Evolutionary conservation across 805 yeast genomes (phyloP).

Genomic region (Yarrowia bubula): DNA sequence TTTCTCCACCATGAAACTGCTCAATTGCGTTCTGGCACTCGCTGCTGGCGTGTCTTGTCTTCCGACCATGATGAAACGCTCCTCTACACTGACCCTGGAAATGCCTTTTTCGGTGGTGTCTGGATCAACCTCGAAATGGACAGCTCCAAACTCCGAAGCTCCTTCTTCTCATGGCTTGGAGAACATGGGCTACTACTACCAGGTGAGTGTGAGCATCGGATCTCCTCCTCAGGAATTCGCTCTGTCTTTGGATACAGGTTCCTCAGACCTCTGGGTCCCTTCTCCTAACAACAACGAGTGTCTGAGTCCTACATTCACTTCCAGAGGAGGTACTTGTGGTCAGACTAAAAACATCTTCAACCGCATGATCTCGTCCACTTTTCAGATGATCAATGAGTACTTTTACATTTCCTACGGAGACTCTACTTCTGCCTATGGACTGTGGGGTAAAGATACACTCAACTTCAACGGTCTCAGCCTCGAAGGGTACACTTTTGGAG

Average conservation of each 20-base stretch:
- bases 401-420: constrained; percentile 39
- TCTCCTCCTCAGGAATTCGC: constrained; percentile 53
- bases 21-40: no score
- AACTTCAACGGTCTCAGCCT: constrained; percentile 52
- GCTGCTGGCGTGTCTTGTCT: no score
- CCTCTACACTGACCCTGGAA: neutral
- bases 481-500: constrained; percentile 45
- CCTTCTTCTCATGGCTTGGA: neutral
- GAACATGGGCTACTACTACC: constrained; percentile 28
- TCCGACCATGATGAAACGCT: no score
- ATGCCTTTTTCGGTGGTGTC: neutral
- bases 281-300: constrained; percentile 11
- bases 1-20: no score
- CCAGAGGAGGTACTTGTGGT: neutral
- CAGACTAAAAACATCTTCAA: neutral
- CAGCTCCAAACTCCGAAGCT: no score
- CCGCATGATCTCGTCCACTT: constrained; percentile 30
- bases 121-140: no score
- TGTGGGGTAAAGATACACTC: constrained; percentile 60
- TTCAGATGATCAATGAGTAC: constrained; percentile 28
- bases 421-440: constrained; percentile 45
- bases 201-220: constrained; percentile 45
- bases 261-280: constrained; percentile 63
- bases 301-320: neutral
- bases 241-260: constrained; percentile 66